Evolutionary conservation across 2,329 filamentous ascomycete species (phyloP).

Genomic region (Lecanoromycetidae sp.): DNA sequence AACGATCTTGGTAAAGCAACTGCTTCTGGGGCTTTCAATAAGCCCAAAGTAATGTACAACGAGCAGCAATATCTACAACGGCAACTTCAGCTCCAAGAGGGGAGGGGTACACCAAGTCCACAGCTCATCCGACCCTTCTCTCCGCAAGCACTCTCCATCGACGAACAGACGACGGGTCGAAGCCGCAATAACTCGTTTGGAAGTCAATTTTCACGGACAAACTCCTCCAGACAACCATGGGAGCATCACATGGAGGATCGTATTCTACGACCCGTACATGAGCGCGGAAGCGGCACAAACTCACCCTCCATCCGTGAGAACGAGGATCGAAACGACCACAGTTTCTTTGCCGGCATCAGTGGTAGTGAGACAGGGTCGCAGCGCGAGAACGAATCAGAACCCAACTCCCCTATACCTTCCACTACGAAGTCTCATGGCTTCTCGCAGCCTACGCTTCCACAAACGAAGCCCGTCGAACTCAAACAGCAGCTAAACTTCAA

Average conservation of each 20-base stretch:
- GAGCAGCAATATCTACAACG: slow-evolving; percentile 75
- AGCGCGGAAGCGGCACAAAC: slow-evolving; percentile 1
- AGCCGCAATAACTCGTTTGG: slow-evolving; percentile 15
- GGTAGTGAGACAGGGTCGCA: slow-evolving; percentile 11
- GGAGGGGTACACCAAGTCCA: slow-evolving; percentile 47
- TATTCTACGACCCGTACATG: slow-evolving; percentile 6
- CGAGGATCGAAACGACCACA: slow-evolving; percentile 10
- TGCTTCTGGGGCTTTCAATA: slow-evolving; percentile 58
- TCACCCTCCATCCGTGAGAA: background rate
- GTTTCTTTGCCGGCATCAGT: slow-evolving; percentile 14
- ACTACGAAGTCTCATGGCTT: background rate
- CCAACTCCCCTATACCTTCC: slow-evolving; percentile 1
- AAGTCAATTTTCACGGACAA: slow-evolving; percentile 12
- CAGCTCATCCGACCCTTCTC: slow-evolving; percentile 16
- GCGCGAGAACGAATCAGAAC: slow-evolving; percentile 11
- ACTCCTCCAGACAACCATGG: slow-evolving; percentile 12
- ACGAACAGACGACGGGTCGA: slow-evolving; percentile 14
- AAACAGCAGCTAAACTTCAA: background rate
- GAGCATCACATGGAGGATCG: slow-evolving; percentile 14
- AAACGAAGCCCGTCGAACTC: background rate
- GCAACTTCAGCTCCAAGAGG: slow-evolving; percentile 68
- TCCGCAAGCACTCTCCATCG: slow-evolving; percentile 8
- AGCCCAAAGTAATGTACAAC: slow-evolving; percentile 64
- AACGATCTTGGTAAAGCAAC: slow-evolving; percentile 74
- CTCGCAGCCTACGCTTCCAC: background rate